These are phyloP conservation scores for Tetrapisispora pingtungensis DNA, from an alignment of 805 yeast genomes.

Conservation along the genomic window DNA sequence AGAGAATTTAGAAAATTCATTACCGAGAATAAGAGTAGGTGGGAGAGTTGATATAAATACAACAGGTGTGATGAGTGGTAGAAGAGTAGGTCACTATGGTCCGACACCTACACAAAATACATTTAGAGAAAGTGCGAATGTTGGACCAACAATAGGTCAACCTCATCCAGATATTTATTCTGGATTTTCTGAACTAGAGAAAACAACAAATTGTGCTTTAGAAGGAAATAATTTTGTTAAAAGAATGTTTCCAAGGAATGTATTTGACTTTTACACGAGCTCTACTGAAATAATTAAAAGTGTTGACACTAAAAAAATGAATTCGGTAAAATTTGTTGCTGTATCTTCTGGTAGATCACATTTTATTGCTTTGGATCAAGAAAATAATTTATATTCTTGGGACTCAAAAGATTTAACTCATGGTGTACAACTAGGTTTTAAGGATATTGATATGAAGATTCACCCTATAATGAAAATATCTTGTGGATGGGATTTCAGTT, in stretches of 20 bases:
- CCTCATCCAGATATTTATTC: constrained; percentile 25
- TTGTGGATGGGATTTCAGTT: constrained; percentile 61
- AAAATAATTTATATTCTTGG: constrained; percentile 50
- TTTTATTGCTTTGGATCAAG: constrained; percentile 47
- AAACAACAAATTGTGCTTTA: constrained; percentile 12
- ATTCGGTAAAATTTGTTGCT: constrained; percentile 32
- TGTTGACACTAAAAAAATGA: constrained; percentile 12
- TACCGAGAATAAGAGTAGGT: constrained; percentile 12
- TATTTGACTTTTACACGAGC: constrained; percentile 14
- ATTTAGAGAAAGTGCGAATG: too few relatives aligned
- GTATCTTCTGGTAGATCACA: constrained; percentile 58
- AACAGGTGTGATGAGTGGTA: constrained; percentile 11
- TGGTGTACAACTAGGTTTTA: constrained; percentile 39
- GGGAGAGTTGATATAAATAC: constrained; percentile 15
- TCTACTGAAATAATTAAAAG: constrained; percentile 4
- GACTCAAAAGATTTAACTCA: constrained; percentile 34
- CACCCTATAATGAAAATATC: constrained; percentile 37
- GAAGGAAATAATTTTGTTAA: constrained; percentile 21
- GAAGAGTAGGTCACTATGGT: constrained; percentile 7
- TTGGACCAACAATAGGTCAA: background rate
- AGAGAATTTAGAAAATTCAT: constrained; percentile 16
- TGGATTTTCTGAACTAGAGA: constrained; percentile 16
- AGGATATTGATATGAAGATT: constrained; percentile 14
- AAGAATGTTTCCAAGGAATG: constrained; percentile 23
- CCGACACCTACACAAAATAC: constrained; percentile 12